These are phyloP conservation scores for Esteya vermicola DNA, from an alignment of 2,329 filamentous ascomycete genomes.

Conservation along the genomic window DNA sequence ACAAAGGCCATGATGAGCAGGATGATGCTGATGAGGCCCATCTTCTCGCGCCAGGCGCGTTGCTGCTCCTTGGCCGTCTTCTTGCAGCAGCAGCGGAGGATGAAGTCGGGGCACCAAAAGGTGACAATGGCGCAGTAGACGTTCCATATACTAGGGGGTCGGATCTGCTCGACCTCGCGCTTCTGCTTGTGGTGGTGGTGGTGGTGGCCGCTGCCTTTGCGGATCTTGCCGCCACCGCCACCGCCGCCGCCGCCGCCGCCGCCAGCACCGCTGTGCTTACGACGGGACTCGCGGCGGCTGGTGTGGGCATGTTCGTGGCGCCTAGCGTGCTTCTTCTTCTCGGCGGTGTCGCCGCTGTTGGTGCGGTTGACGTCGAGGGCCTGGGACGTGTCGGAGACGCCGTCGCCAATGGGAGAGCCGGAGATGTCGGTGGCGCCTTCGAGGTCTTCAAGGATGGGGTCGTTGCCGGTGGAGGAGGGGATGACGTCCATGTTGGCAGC, in stretches of 20 bases:
- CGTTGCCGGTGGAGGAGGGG: slow-evolving; percentile 85
- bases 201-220: slow-evolving; percentile 30
- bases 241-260: too few species aligned
- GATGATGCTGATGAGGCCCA: slow-evolving; percentile 91
- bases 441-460: slow-evolving; percentile 69
- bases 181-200: slow-evolving; percentile 23
- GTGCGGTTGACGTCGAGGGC: slow-evolving; percentile 17
- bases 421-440: slow-evolving; percentile 45
- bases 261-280: slow-evolving; percentile 22
- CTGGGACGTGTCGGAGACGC: slow-evolving; percentile 19
- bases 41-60: slow-evolving; percentile 94
- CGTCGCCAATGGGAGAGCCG: slow-evolving; percentile 9
- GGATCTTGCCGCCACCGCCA: slow-evolving; percentile 54
- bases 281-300: slow-evolving; percentile 17
- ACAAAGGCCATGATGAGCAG: slow-evolving; percentile 75
- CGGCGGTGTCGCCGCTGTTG: slow-evolving; percentile 21
- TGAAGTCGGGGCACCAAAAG: slow-evolving; percentile 82
- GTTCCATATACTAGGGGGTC: slow-evolving; percentile 82
- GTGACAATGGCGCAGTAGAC: slow-evolving; percentile 89
- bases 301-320: too few species aligned
- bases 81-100: slow-evolving; percentile 76
- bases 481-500: slow-evolving; percentile 82
- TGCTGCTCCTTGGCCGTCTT: slow-evolving; percentile 76
- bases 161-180: slow-evolving; percentile 47
- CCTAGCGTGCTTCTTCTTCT: too few species aligned